Evolutionary conservation across 306 rosid species (phyloP).

Genomic region (Prunus mume): DNA sequence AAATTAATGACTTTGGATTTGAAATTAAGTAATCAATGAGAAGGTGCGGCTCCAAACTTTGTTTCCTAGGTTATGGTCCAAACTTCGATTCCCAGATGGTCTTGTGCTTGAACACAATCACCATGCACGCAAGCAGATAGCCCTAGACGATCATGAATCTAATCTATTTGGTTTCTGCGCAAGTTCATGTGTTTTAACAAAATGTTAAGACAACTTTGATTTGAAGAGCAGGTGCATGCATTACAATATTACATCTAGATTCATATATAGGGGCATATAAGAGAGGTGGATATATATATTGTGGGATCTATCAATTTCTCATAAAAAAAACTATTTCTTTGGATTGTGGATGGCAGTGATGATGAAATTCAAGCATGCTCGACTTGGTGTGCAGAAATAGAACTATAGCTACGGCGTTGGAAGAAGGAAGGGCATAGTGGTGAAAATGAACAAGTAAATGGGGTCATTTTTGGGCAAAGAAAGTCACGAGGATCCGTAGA

Average conservation of each 20-base stretch:
- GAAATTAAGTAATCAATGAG: background rate
- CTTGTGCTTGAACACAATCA: background rate
- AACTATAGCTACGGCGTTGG: background rate
- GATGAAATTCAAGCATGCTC: conserved; percentile 16
- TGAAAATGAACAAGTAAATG: conserved; percentile 19
- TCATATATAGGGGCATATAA: background rate
- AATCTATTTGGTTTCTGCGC: conserved; percentile 9
- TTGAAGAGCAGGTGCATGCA: background rate
- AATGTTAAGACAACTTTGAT: conserved; percentile 3
- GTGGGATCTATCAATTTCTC: conserved; percentile 16
- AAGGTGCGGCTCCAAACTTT: background rate
- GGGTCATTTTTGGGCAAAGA: conserved; percentile 40
- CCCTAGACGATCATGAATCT: background rate
- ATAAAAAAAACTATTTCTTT: background rate
- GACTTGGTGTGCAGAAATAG: background rate
- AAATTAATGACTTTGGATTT: conserved; percentile 6
- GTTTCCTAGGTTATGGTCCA: conserved; percentile 9
- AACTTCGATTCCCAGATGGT: conserved; percentile 15
- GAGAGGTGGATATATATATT: background rate
- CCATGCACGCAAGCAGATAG: background rate
- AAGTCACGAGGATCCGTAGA: conserved; percentile 61
- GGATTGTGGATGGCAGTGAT: conserved; percentile 6
- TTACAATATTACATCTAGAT: conserved; percentile 9
- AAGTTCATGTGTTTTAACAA: background rate
- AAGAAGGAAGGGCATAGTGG: background rate